Evolutionary conservation across 164 flowering plant genomes (phyloP).

Genomic region (Umbellularia californica): DNA sequence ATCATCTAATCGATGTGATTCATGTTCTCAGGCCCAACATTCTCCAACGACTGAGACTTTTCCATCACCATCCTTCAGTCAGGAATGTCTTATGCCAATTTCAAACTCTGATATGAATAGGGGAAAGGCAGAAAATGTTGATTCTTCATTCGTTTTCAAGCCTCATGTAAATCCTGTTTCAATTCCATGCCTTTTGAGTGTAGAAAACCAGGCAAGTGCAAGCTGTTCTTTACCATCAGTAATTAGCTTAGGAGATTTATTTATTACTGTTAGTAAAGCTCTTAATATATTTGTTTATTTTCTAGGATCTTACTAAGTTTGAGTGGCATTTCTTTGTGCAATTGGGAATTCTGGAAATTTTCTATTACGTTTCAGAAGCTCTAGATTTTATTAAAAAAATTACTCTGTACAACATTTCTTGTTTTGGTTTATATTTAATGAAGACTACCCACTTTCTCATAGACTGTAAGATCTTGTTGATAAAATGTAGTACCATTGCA

Average conservation of each 20-base stretch:
- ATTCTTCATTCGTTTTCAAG: conserved; percentile 35
- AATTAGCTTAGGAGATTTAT: background rate
- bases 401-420: background rate
- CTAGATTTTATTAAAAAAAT: too few species aligned
- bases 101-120: conserved; percentile 21
- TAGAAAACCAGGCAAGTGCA: conserved; percentile 36
- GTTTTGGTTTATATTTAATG: background rate
- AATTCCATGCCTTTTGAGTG: conserved; percentile 17
- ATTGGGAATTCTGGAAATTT: too few species aligned
- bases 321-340: too few species aligned
- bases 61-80: conserved; percentile 24
- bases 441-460: background rate
- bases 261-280: too few species aligned
- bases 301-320: too few species aligned
- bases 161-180: conserved; percentile 19
- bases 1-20: background rate
- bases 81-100: conserved; percentile 23
- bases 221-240: background rate
- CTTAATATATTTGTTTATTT: too few species aligned
- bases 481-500: background rate
- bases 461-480: background rate
- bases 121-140: conserved; percentile 17
- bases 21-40: conserved; percentile 26
- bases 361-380: too few species aligned
- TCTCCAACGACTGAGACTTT: conserved; percentile 80